Conservation (phyloP, 2,329 filamentous ascomycete genomes). For the Ophiostoma perfectum region DNA sequence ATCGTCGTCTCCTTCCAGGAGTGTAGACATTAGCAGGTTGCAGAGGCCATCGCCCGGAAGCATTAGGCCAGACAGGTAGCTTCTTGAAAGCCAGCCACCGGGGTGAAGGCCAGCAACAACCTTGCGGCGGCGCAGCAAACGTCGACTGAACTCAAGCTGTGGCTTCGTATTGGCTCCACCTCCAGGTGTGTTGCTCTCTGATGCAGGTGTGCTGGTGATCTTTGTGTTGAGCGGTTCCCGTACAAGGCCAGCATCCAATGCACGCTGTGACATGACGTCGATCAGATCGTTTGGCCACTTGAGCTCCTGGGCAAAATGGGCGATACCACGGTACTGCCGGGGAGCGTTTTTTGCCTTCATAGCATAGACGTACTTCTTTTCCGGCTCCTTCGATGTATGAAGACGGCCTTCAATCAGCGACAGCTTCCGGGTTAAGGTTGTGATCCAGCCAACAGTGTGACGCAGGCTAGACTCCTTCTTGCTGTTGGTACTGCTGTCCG, state of each 20-base stretch:
- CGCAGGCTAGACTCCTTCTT: conserved; percentile 22
- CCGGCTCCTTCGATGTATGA: conserved; percentile 28
- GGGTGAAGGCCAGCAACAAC: conserved; percentile 54
- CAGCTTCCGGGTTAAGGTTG: conserved; percentile 52
- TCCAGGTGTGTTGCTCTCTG: conserved; percentile 17
- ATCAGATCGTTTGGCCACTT: conserved; percentile 52
- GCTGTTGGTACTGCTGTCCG: conserved; percentile 9
- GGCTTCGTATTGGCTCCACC: conserved; percentile 23
- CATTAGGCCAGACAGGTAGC: conserved; percentile 60
- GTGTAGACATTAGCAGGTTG: conserved; percentile 60
- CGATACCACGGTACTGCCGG: conserved; percentile 56
- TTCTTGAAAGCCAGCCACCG: conserved; percentile 62
- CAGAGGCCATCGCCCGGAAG: conserved; percentile 58
- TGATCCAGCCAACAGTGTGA: conserved; percentile 48
- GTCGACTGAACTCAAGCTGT: conserved; percentile 29
- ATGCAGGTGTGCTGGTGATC: conserved; percentile 32
- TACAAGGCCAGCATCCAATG: neutral
- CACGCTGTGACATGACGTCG: conserved; percentile 12
- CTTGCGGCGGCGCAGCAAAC: conserved; percentile 45
- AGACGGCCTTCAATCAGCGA: conserved; percentile 34
- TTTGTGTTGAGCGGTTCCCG: conserved; percentile 37
- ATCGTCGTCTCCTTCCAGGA: conserved; percentile 59
- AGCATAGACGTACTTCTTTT: conserved; percentile 39
- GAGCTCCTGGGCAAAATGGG: conserved; percentile 58
- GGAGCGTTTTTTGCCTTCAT: conserved; percentile 52